Base-by-base conservation (phyloP, 2,329 filamentous ascomycete species). In the Arthrinium phaeospermum region DNA sequence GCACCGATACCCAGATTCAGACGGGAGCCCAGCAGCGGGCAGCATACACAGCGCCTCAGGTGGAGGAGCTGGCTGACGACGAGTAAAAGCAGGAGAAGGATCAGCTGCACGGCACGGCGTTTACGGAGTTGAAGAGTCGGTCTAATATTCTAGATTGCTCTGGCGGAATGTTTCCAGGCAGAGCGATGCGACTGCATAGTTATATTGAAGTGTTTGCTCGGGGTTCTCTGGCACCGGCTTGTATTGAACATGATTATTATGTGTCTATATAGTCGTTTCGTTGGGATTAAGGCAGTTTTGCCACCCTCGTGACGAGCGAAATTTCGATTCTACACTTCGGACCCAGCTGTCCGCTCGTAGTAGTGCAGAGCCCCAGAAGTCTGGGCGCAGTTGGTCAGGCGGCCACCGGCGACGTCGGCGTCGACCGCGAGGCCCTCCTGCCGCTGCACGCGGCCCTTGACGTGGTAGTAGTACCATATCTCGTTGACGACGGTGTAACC, bases 401-500 rank as follows among this genome's bases (percentile, higher is more conserved):
- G 84, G 5, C 85, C 85, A 0, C 86, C 88, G 71, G 87, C 85
- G 3, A 85, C 83, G 71, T 82, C 80, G 10, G 83, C 82, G n/a
- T 80, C 77, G 13, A 85, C 78, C 6, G 85, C 83, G 34, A 87
- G 77, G 13, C 82, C 85, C 53, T 86, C 79, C 2, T 82, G 84
- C 71, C 85, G 81, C 81, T 92, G 91, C 8, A 89, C 86, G 22
- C 85, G 80, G 4, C 91, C 91, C 71, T 84, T 85, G 70, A 89
- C 87, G 79, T 92, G 87, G 79, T 88, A 86, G 77, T 91, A 92
- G 78, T 92, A 93, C 90, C 90, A 93, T 16, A 91, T 84, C 84
- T 93, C 91, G 72, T 79, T 86, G 68, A 93, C 75, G 45, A 86
- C 83, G 1, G 90, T 92, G 74, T 82, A 82, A 1, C 91, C 90